Evolutionary conservation across 176 grass and related monocot species (phyloP).

Genomic region (Avena eriantha): DNA sequence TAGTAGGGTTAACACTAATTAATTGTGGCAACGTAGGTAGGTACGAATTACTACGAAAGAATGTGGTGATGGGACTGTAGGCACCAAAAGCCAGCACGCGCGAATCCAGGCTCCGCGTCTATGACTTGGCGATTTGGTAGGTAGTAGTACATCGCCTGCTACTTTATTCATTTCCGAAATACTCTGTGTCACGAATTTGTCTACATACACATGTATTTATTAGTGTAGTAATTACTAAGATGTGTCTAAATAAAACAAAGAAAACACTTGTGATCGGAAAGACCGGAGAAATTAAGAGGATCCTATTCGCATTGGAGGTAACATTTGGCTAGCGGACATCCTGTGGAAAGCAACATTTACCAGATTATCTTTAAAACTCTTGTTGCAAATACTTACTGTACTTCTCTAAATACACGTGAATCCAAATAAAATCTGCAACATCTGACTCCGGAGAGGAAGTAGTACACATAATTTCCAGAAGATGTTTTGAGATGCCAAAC

Average conservation of each 20-base stretch:
- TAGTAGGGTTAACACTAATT: slow-evolving; percentile 7
- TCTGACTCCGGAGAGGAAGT: too few species aligned
- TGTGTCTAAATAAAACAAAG: too few species aligned
- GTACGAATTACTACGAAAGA: slow-evolving; percentile 27
- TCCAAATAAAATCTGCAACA: too few species aligned
- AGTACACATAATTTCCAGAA: too few species aligned
- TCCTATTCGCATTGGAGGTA: background rate
- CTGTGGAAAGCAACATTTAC: background rate
- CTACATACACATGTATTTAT: too few species aligned
- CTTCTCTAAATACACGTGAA: too few species aligned
- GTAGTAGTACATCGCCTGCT: background rate
- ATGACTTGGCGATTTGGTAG: slow-evolving; percentile 27
- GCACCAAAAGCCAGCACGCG: slow-evolving; percentile 17
- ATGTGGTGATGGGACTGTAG: slow-evolving; percentile 30
- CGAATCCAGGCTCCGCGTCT: slow-evolving; percentile 34
- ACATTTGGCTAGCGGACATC: background rate
- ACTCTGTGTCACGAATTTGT: too few species aligned
- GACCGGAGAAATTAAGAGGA: background rate
- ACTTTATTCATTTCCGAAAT: too few species aligned
- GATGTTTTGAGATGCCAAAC: too few species aligned
- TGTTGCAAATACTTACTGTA: background rate
- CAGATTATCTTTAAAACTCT: background rate
- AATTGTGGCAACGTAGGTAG: slow-evolving; percentile 28
- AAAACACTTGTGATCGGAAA: background rate
- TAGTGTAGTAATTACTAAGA: too few species aligned